A percentile compares a stretch with the other conserved stretches of the same genome.
These are phyloP conservation scores for Yamadazyma ubonensis DNA, from an alignment of 805 yeast species.

Conservation along the genomic window DNA sequence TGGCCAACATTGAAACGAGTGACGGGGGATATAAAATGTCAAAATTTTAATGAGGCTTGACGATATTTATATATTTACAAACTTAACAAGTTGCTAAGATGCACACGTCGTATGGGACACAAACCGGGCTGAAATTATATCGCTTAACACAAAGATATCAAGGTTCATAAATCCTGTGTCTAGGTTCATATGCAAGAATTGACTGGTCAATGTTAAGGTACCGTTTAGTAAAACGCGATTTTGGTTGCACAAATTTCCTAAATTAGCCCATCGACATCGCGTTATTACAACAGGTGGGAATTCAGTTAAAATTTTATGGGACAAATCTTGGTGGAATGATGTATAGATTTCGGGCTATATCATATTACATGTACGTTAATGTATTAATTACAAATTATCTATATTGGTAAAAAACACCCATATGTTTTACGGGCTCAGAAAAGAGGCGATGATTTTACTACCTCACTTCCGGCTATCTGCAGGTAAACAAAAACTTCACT, in stretches of 20 bases:
- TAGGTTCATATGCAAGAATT: background rate
- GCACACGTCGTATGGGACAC: constrained; percentile 5
- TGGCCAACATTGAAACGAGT: constrained; percentile 11
- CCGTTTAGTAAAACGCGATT: constrained; percentile 4
- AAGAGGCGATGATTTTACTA: constrained; percentile 9
- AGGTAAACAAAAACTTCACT: constrained; percentile 1
- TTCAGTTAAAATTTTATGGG: too few relatives aligned
- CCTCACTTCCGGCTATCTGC: background rate
- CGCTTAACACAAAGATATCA: constrained; percentile 1
- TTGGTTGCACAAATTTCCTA: constrained; percentile 4
- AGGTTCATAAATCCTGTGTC: constrained; percentile 1
- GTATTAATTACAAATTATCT: too few relatives aligned
- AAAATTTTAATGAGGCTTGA: constrained; percentile 5
- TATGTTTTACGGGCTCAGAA: constrained; percentile 5
- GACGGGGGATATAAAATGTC: constrained; percentile 4
- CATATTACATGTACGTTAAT: background rate
- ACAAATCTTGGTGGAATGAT: too few relatives aligned
- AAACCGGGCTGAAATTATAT: constrained; percentile 10
- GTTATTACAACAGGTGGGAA: too few relatives aligned
- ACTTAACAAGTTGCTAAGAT: constrained; percentile 3
- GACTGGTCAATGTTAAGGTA: background rate
- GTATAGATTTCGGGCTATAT: too few relatives aligned
- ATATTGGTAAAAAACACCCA: background rate
- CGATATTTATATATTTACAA: constrained; percentile 4
- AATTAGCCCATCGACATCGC: too few relatives aligned